Base-by-base conservation (phyloP, 768 basidiomycete genomes). In the Phlegmacium glaucopus region DNA sequence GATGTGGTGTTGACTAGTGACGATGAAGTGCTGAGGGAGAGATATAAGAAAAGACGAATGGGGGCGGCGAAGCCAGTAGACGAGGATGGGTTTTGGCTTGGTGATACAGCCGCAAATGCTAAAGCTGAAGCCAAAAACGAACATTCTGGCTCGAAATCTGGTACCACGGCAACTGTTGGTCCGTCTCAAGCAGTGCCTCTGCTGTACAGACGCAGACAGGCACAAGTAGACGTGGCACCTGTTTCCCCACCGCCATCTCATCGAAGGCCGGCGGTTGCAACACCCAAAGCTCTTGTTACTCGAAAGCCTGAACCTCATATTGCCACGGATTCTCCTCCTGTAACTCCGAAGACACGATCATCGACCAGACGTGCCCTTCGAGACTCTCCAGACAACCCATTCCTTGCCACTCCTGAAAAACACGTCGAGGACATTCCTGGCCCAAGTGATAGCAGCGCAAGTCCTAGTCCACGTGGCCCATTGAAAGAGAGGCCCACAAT, bases 321-420 rank as follows among this genome's bases (percentile, higher is more conserved):
- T 4, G 27, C 45, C 10, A 40, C 53, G 16, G 62, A 66, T 45
- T 71, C 71, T 10, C 70, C 72, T 7, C 72, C 74, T n/a, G 59
- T 60, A 9, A 74, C 75, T 6, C 61, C 72, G 1, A 70, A 67
- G 41, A 58, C 60, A 12, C 69, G 60, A 11, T 52, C 53, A 9
- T 45, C 49, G 15, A 45, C 60, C 54, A 49, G 57, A 43, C 34
- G 52, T 60, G 53, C 61, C 72, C 36, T 62, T 67, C 41, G 80
- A 13, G 84, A 86, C 61, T 83, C 85, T 3, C 85, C 84, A 1
- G 74, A 82, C 51, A 88, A 88, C 48, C 86, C 87, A 0, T 88
- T 89, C 70, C 71, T 88, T 9, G 68, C 65, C 18, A 74, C 74
- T 1, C 70, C 73, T 13, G 54, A 47, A 9, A 70, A 71, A 4